Evolutionary conservation across 108 stramenopile genomes (phyloP).

Genomic region (Aurantiochytrium sp.): DNA sequence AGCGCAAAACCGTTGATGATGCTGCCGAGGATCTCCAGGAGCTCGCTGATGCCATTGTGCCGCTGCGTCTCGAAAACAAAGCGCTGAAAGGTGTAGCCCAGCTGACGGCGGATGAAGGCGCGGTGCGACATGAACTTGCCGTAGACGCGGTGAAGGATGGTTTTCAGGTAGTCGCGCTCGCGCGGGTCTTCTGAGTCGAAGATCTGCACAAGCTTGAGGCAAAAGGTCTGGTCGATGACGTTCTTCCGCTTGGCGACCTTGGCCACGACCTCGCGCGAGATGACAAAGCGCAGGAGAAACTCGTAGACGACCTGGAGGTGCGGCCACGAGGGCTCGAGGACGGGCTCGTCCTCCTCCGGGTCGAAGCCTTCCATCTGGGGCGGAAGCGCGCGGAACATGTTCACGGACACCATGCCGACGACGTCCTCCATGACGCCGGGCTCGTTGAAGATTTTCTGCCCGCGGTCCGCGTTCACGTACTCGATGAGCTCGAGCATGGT

Average conservation of each 20-base stretch:
- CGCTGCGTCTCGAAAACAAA: conserved; percentile 93
- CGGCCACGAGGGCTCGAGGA: conserved; percentile 94
- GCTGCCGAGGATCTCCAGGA: conserved; percentile 92
- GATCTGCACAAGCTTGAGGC: conserved; percentile 88
- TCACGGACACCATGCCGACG: conserved; percentile 71
- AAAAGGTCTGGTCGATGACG: conserved; percentile 81
- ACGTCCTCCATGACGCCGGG: conserved; percentile 76
- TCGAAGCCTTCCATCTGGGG: conserved; percentile 96
- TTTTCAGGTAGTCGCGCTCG: conserved; percentile 98
- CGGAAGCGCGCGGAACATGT: conserved; percentile 92
- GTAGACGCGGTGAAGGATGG: conserved; percentile 96
- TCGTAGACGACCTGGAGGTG: conserved; percentile 98
- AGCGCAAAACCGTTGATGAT: conserved; percentile 98
- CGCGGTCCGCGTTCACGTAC: conserved; percentile 92
- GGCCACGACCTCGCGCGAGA: conserved; percentile 86
- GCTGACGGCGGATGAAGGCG: conserved; percentile 89
- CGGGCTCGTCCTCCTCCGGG: conserved; percentile 98
- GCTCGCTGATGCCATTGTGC: conserved; percentile 95
- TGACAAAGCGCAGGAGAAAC: conserved; percentile 96
- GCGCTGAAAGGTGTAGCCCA: conserved; percentile 91
- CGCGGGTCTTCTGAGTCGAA: conserved; percentile 98
- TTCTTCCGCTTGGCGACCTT: conserved; percentile 87
- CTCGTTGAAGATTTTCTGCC: conserved; percentile 97
- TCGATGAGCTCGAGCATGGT: conserved; percentile 94
- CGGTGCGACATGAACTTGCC: conserved; percentile 99